These are phyloP conservation scores for Fulvia fulva DNA, from an alignment of 2,329 filamentous ascomycete species.

Conservation along the genomic window DNA sequence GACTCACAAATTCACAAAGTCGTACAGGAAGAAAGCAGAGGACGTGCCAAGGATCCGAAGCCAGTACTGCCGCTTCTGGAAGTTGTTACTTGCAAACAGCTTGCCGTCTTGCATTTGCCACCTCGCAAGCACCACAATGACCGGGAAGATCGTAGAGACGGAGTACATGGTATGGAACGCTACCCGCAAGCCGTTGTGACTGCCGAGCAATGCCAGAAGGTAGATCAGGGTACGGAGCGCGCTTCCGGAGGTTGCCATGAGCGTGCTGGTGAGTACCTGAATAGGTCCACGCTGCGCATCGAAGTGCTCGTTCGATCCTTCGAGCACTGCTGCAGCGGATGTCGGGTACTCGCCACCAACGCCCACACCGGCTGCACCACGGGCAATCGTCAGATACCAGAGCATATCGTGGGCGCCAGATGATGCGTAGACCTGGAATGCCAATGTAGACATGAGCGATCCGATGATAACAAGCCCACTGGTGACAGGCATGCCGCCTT, in stretches of 20 bases:
- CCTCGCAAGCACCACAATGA: slow-evolving; percentile 34
- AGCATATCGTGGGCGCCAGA: slow-evolving; percentile 42
- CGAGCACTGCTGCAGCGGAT: slow-evolving; percentile 44
- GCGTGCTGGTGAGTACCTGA: slow-evolving; percentile 26
- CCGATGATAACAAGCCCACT: slow-evolving; percentile 32
- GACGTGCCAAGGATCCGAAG: slow-evolving; percentile 18
- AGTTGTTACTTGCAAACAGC: slow-evolving; percentile 47
- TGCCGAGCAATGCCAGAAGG: slow-evolving; percentile 39
- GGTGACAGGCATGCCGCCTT: slow-evolving; percentile 33
- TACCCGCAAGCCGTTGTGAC: slow-evolving; percentile 36
- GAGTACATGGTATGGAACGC: slow-evolving; percentile 42
- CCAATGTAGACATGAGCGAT: slow-evolving; percentile 36
- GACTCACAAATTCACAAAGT: slow-evolving; percentile 45
- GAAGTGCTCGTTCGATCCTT: slow-evolving; percentile 48
- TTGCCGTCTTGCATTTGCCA: slow-evolving; percentile 46
- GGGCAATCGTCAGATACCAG: slow-evolving; percentile 51
- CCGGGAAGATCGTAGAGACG: slow-evolving; percentile 47
- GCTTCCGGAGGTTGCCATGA: slow-evolving; percentile 23
- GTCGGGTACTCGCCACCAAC: slow-evolving; percentile 49
- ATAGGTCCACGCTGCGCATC: slow-evolving; percentile 26
- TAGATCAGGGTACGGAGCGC: slow-evolving; percentile 24
- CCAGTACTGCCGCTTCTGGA: slow-evolving; percentile 41
- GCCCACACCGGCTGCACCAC: slow-evolving; percentile 47
- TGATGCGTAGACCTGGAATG: slow-evolving; percentile 31
- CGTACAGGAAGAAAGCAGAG: slow-evolving; percentile 33